These are phyloP conservation scores for Parietaria judaica DNA, from an alignment of 306 rosid genomes.

Conservation along the genomic window DNA sequence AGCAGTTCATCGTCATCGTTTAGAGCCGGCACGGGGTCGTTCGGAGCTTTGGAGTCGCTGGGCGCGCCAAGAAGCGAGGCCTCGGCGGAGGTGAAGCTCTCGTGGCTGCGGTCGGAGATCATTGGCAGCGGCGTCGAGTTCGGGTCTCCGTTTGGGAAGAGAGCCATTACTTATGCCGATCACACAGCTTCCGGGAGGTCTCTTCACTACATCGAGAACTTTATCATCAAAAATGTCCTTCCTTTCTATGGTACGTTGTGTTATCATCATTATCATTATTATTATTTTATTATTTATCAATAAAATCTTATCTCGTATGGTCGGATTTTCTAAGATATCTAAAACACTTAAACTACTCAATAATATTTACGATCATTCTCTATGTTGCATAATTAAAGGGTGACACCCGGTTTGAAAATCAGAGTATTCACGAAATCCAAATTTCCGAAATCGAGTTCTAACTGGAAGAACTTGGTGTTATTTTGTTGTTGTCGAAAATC, in stretches of 20 bases:
- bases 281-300: not conserved
- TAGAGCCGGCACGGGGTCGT: slow-evolving; percentile 9
- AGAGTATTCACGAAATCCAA: too few species aligned
- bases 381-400: too few species aligned
- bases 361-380: too few species aligned
- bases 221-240: slow-evolving; percentile 54
- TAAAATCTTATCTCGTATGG: too few species aligned
- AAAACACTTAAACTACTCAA: too few species aligned
- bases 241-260: slow-evolving; percentile 57
- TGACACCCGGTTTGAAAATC: too few species aligned
- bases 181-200: slow-evolving; percentile 81
- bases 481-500: too few species aligned
- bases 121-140: slow-evolving; percentile 43
- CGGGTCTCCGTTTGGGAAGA: slow-evolving; percentile 54
- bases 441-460: too few species aligned
- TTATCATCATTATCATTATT: not conserved
- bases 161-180: slow-evolving; percentile 63
- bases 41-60: slow-evolving; percentile 20
- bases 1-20: not conserved
- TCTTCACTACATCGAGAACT: slow-evolving; percentile 50
- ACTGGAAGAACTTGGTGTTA: too few species aligned
- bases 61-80: slow-evolving; percentile 18
- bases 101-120: slow-evolving; percentile 58
- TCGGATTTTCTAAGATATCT: too few species aligned
- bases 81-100: slow-evolving; percentile 25